Base-by-base conservation (phyloP, 441 rosid species). In the Eruca vesicaria region DNA sequence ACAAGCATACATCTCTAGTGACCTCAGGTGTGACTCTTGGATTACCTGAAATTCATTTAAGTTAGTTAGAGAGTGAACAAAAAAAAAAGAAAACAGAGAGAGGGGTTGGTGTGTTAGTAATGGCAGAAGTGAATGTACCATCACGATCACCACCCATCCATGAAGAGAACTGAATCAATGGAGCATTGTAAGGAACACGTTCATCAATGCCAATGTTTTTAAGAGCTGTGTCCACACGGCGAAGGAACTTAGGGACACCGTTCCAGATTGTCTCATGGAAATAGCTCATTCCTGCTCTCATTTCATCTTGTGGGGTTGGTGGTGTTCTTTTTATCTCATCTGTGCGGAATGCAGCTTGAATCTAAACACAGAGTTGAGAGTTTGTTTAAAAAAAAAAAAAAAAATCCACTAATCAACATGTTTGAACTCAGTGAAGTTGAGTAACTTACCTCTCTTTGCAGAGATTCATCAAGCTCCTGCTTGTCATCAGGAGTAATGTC, bases 131-230 rank as follows among this genome's bases (percentile, higher is more conserved):
- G n/a, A n/a, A n/a, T n/a, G n/a, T n/a, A n/a, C 98, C 98, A 86
- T 93, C 97, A 76, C 98, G 98, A 74, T 93, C 98, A 15, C 98
- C 98, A 18, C 98, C 98, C 98, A 93, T 93, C 98, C 98, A 93
- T 43, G 98, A 93, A 57, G 98, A 93, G 79, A 93, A 93, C 67
- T 93, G 98, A 79, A 92, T 92, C 14, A 92, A 84, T 8, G 97
- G 97, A 12, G 97, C 97, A 78, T 92, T 92, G 61, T 92, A 90
- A 35, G 98, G 98, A 69, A 93, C 86, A 20, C 98, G 87, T 63
- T 93, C 97, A 67, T 86, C 78, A 63, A 93, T 89, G 64, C 98
- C 98, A 21, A 93, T 85, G 76, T 89, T 93, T 78, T 91, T 89
- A 78, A 93, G 82, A 58, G 95, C 97, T 16, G 92, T 88, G 80